Evolutionary conservation across 2,329 filamentous ascomycete species (phyloP), one percentile per base, ranked within the genome.

Genomic region (Aciculosporium take): DNA sequence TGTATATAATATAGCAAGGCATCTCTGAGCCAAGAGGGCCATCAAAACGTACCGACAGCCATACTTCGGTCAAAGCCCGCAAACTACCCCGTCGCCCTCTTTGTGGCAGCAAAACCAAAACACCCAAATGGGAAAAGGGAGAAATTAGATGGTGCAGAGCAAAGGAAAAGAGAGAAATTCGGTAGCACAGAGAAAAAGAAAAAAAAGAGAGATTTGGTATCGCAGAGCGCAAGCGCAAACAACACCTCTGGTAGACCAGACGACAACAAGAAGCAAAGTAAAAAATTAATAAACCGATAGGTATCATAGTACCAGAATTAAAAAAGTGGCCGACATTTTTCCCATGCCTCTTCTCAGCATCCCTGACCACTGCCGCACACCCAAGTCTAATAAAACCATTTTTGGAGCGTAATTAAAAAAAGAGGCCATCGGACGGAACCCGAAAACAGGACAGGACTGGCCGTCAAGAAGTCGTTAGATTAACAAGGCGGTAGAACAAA

Each of bases 41-140:
- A 31, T 41, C 25, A 25, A 41, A 41, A 41, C 39, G 39, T 33
- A 41, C 39, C 39, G 36, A 24, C 31, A 21, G 28, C 15, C 13
- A 35, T 41, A 32, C 39, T 32, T n/a, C n/a, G n/a, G n/a, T n/a
- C n/a, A 12, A 37, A 37, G n/a, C 24, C 32, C 32, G 25, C 7
- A 37, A 12, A 25, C 23, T 27, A 25, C 34, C 15, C 34, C 34
- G 23, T 27, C 27, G 21, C 34, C 24, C 15, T 37, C 24, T n/a
- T 24, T 20, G n/a, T 34, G 18, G 33, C 18, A n/a, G 12, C 17
- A 24, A 25, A 20, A 17, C 27, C n/a, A n/a, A 23, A 39, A 25
- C 12, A 27, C 38, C 6, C 10, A 23, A n/a, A 21, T 18, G 2
- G 12, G 23, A 34, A 13, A 18, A 23, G n/a, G 17, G 9, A 13